Evolutionary conservation across 1,284 basidiomycete genomes (phyloP), one percentile per base, ranked within the genome.

Genomic region (Amylostereum areolatum): DNA sequence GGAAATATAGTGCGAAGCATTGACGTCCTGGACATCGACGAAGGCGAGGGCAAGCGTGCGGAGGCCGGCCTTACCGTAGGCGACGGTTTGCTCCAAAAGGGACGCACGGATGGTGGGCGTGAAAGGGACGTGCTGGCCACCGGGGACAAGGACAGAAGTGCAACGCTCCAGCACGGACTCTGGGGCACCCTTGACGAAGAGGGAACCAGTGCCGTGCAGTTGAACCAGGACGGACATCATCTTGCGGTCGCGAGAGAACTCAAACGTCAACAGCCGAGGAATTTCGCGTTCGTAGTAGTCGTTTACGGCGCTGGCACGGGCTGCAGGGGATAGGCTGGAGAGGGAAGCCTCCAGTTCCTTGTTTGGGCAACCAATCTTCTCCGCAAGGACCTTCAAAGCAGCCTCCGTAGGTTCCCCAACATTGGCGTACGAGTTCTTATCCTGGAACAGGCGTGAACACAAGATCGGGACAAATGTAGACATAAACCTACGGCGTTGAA

Each of bases 381-480:
- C 96, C 24, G 85, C 92, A 4, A 99, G 80, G 36, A 95, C 92
- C 66, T 89, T 91, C 49, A 97, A 77, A 1, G 94, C 94, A 6
- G 93, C 94, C 68, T 97, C 96, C 2, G 97, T 99, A 6, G 97
- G 96, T 70, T 99, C 95, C 25, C 96, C 96, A 39, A 99, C 80
- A 59, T 92, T 94, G 49, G 75, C 67, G 66, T 97, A 97, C 1
- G 73, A 61, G 41, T 78, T 75, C 65, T 89, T 92, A 41, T 95
- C 90, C 87, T 92, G 58, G 45, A 54, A 25, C 18, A 36, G 28
- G 27, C 12, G 18, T 33, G n/a, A 4, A 42, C 36, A 24, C 31
- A 24, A 43, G 10, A 41, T 39, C 18, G 30, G 11, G 28, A 25
- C 7, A 5, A 40, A 33, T 2, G 10, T 51, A 49, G 33, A 27